Evolutionary conservation across 805 yeast species (phyloP).

Genomic region (Ogataea trehalophila): DNA sequence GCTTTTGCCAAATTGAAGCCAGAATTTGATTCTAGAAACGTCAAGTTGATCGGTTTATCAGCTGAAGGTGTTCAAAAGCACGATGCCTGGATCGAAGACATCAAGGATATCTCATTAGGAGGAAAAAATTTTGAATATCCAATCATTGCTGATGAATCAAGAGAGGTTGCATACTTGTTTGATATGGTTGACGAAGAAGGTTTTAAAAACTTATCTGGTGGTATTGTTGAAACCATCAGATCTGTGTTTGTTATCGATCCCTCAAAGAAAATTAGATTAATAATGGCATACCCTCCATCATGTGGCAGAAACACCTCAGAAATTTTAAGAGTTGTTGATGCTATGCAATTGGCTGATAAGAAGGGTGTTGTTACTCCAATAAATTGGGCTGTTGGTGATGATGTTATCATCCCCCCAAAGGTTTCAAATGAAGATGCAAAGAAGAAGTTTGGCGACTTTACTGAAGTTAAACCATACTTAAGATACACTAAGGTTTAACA

Average conservation of each 20-base stretch:
- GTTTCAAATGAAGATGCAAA: constrained; percentile 75
- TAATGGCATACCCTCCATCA: constrained; percentile 87
- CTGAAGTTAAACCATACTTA: constrained; percentile 85
- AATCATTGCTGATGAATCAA: constrained; percentile 80
- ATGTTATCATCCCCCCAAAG: constrained; percentile 87
- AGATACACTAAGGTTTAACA: constrained; percentile 50
- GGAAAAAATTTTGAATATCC: constrained; percentile 81
- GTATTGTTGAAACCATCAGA: constrained; percentile 82
- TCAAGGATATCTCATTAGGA: constrained; percentile 69
- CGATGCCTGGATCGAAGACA: constrained; percentile 84
- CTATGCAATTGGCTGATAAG: constrained; percentile 80
- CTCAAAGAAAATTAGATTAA: constrained; percentile 78
- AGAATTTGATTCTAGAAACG: constrained; percentile 79
- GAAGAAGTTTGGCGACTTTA: constrained; percentile 81
- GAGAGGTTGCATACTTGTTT: constrained; percentile 78
- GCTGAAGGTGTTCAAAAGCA: constrained; percentile 81
- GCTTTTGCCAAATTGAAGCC: constrained; percentile 88
- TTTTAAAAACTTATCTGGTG: constrained; percentile 65
- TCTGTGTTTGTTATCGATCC: constrained; percentile 92
- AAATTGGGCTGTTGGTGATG: constrained; percentile 86
- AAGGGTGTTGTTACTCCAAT: constrained; percentile 86
- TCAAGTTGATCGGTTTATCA: constrained; percentile 85
- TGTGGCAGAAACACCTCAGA: constrained; percentile 93
- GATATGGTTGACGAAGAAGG: constrained; percentile 89
- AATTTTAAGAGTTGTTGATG: constrained; percentile 85